Conservation (phyloP, 441 rosid species). For the Lepidium campestre region DNA sequence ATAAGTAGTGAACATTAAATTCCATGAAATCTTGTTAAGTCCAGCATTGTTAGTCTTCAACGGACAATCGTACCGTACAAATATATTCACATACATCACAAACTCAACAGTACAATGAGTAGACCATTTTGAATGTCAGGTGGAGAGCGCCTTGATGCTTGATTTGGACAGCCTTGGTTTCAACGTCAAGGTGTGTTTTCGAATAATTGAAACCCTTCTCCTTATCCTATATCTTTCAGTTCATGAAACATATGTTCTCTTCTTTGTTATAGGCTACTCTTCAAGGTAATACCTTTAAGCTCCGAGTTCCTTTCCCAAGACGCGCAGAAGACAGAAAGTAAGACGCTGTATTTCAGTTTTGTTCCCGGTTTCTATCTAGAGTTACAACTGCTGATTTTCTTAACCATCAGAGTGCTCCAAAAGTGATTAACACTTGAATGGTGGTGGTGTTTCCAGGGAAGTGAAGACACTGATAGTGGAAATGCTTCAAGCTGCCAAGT, state of each 20-base stretch:
- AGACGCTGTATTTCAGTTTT: slow-evolving; percentile 20
- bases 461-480: slow-evolving; percentile 80
- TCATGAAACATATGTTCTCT: not conserved
- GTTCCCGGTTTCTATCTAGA: not conserved
- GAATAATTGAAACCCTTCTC: not conserved
- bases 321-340: slow-evolving; percentile 84
- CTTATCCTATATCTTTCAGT: not conserved
- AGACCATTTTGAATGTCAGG: slow-evolving; percentile 32
- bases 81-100: not conserved
- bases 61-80: not conserved
- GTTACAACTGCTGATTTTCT: not conserved
- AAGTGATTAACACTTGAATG: slow-evolving; percentile 2
- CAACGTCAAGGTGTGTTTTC: slow-evolving; percentile 61
- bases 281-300: slow-evolving; percentile 66
- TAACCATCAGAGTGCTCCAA: not conserved
- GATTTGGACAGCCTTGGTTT: slow-evolving; percentile 89
- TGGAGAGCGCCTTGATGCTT: slow-evolving; percentile 72
- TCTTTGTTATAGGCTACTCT: slow-evolving; percentile 52
- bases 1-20: not conserved
- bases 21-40: not conserved
- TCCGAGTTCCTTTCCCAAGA: slow-evolving; percentile 79
- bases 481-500: slow-evolving; percentile 76
- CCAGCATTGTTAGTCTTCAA: not conserved
- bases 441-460: slow-evolving; percentile 47
- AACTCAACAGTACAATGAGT: not conserved